Evolutionary conservation across 1,284 basidiomycete species (phyloP), one percentile per base, ranked within the genome.

Genomic region (Naganishia sp.): DNA sequence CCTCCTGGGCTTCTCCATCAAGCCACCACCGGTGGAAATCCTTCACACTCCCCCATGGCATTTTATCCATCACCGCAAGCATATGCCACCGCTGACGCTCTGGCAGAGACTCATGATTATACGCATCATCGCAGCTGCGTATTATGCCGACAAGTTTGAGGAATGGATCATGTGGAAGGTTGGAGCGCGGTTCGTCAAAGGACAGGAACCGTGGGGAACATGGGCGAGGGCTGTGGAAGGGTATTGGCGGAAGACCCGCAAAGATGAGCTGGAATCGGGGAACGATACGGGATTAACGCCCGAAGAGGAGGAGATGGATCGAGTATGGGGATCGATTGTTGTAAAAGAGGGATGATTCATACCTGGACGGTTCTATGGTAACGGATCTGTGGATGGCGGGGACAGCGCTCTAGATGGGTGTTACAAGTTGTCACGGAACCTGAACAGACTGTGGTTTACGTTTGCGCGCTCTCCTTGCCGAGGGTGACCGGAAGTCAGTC

Each of bases 141-240:
- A 74, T 31, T 57, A 77, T 4, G 71, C 79, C 3, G 80, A 80
- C n/a, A 69, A 64, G 25, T 28, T 81, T 1, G 83, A 84, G 68
- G 74, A 78, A 57, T 68, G 70, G 65, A 57, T 82, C 2, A 85
- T 85, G 70, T 65, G 64, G 2, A 49, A 75, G 5, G 68, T 78
- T 2, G 68, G 75, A 0, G 84, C 83, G 9, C 75, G 81, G 33
- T 80, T 83, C 46, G 82, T 85, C 0, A 65, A 55, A 4, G 85
- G 83, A 2, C 76, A 79, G 21, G 84, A 84, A 70, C 84, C 85
- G 1, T 86, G 84, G 84, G 75, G 73, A 46, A 72, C 57, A 2
- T 67, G 59, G 66, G 44, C 48, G 15, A 52, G 66, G 10, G 54
- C 48, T 28, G 52, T 60, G 44, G 57, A 66, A n/a, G 39, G n/a